A percentile compares a stretch with the other conserved stretches of the same genome.
Conservation (phyloP, 1,284 basidiomycete species). For the Heliocybe sulcata region DNA sequence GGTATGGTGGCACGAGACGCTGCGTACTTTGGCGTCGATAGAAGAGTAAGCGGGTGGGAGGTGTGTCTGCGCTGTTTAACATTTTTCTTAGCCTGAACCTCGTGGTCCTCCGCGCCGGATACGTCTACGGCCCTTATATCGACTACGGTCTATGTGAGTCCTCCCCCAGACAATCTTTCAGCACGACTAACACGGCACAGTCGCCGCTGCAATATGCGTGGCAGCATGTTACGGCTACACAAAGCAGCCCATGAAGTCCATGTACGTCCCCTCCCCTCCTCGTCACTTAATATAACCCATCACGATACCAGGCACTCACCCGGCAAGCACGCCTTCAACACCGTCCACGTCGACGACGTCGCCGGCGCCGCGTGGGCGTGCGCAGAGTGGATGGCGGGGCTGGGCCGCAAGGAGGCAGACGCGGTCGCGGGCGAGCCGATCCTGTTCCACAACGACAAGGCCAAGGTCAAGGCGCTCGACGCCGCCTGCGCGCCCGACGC, state of each 20-base stretch:
- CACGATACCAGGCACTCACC: constrained; percentile 53
- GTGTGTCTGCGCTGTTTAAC: neutral
- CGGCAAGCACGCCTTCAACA: constrained; percentile 75
- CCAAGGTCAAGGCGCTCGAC: constrained; percentile 51
- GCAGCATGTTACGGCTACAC: constrained; percentile 81
- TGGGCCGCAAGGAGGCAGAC: constrained; percentile 59
- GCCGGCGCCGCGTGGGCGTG: constrained; percentile 71
- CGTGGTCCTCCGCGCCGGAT: constrained; percentile 66
- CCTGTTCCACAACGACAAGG: constrained; percentile 64
- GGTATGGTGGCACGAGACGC: constrained; percentile 86
- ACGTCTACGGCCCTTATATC: constrained; percentile 72
- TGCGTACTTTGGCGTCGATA: constrained; percentile 71
- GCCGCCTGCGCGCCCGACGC: constrained; percentile 49
- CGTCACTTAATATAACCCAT: neutral
- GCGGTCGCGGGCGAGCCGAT: constrained; percentile 60
- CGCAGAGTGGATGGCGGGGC: constrained; percentile 62
- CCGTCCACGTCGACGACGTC: constrained; percentile 75
- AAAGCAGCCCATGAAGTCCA: constrained; percentile 82
- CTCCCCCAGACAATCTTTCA: neutral
- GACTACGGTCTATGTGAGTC: constrained; percentile 58
- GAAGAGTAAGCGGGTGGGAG: constrained; percentile 40
- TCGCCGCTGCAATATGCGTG: constrained; percentile 65
- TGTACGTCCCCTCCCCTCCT: constrained; percentile 37
- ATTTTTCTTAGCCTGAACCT: constrained; percentile 58
- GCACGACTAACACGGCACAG: constrained; percentile 13